Evolutionary conservation across 306 rosid genomes (phyloP).

Genomic region (Sesbania bispinosa): DNA sequence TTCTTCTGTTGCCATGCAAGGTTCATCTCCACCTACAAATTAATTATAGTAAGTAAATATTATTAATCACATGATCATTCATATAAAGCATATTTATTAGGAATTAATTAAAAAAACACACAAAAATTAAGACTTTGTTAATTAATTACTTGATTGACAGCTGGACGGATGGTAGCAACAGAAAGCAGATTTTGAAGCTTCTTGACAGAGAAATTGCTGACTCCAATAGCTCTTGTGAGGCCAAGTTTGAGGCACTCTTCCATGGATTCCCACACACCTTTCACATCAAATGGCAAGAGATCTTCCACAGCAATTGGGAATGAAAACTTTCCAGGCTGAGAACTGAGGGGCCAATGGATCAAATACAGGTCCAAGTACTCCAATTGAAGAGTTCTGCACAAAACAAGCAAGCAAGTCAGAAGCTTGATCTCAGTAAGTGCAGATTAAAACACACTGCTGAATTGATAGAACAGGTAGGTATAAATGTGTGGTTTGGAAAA

Average conservation of each 20-base stretch:
- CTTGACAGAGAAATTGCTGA: constrained; percentile 54
- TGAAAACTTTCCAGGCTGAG: constrained; percentile 36
- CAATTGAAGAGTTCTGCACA: constrained; percentile 39
- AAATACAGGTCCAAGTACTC: constrained; percentile 51
- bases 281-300: constrained; percentile 42
- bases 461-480: too few relatives aligned
- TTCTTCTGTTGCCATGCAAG: constrained; percentile 66
- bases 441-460: too few relatives aligned
- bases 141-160: constrained; percentile 36
- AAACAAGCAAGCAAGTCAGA: background rate
- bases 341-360: constrained; percentile 46
- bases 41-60: too few relatives aligned
- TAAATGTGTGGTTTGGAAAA: too few relatives aligned
- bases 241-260: constrained; percentile 42
- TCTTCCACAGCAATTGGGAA: constrained; percentile 33
- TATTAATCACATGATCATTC: background rate
- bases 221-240: constrained; percentile 47
- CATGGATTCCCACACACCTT: constrained; percentile 55
- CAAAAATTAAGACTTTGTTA: too few relatives aligned
- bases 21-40: constrained; percentile 60
- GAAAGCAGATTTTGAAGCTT: constrained; percentile 41
- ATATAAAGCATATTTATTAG: too few relatives aligned
- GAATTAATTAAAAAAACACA: too few relatives aligned
- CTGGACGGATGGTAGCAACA: constrained; percentile 31
- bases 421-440: background rate